A percentile compares a stretch with the other conserved stretches of the same genome.
These are phyloP conservation scores for Penicillium robsamsonii DNA, from an alignment of 495 filamentous ascomycete genomes.

Conservation along the genomic window DNA sequence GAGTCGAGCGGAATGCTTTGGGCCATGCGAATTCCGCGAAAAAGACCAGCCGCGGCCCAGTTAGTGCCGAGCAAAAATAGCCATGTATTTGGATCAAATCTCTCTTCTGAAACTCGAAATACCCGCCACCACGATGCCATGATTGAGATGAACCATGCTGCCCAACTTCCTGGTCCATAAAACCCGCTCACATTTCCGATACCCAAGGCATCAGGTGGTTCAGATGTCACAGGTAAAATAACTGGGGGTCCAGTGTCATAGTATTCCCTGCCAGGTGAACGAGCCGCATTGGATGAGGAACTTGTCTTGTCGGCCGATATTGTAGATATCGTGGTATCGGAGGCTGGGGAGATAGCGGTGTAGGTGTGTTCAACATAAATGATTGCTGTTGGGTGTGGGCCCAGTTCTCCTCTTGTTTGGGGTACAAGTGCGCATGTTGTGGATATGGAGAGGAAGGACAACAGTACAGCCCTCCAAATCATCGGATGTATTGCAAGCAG, in stretches of 20 bases:
- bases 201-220: slow-evolving; percentile 2
- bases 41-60: slow-evolving; percentile 7
- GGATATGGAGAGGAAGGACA: not conserved
- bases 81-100: slow-evolving; percentile 4
- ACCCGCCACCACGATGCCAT: slow-evolving; percentile 7
- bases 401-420: not conserved
- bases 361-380: not conserved
- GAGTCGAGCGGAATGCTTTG: slow-evolving; percentile 2
- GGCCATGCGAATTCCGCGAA: slow-evolving; percentile 1
- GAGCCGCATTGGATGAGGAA: not conserved
- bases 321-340: not conserved
- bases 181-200: slow-evolving; percentile 7
- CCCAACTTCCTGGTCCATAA: slow-evolving; percentile 1
- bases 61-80: slow-evolving; percentile 4
- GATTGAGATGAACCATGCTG: slow-evolving; percentile 6
- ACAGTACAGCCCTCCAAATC: not conserved
- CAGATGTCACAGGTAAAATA: slow-evolving; percentile 4
- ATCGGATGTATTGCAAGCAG: not conserved
- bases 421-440: not conserved
- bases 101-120: slow-evolving; percentile 2
- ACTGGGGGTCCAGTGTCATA: not conserved
- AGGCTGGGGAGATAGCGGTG: not conserved
- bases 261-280: not conserved
- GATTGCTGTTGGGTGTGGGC: not conserved
- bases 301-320: not conserved